A percentile compares a stretch with the other conserved stretches of the same genome.
Conservation (phyloP, 148 eudicot genomes). For the Silene latifolia region DNA sequence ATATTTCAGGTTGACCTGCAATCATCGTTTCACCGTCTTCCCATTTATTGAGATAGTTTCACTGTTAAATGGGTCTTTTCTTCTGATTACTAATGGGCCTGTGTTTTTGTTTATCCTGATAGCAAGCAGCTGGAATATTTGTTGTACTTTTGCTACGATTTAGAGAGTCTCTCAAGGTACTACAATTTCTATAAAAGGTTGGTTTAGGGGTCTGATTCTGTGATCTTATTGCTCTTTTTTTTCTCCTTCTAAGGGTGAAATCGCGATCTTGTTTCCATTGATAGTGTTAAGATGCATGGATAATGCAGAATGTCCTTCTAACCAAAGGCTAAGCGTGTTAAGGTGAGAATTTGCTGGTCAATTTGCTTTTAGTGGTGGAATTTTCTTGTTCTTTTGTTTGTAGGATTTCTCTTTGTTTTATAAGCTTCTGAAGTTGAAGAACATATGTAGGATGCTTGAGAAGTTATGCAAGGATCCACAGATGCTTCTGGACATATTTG, state of each 20-base stretch:
- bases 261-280: conserved; percentile 92
- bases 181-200: neutral
- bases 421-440: conserved; percentile 12
- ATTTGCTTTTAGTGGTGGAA: conserved; percentile 4
- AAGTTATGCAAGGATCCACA: conserved; percentile 91
- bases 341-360: conserved; percentile 41
- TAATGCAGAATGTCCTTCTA: conserved; percentile 58
- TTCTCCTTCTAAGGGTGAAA: conserved; percentile 70
- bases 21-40: conserved; percentile 8
- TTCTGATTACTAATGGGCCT: neutral
- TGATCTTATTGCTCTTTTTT: conserved; percentile 10
- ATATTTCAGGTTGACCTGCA: conserved; percentile 74
- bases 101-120: conserved; percentile 24
- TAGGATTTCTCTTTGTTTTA: conserved; percentile 14
- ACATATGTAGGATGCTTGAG: conserved; percentile 83
- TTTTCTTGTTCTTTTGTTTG: conserved; percentile 1
- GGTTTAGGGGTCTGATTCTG: conserved; percentile 1
- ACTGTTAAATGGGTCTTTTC: neutral
- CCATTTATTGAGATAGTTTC: neutral
- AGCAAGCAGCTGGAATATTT: conserved; percentile 94
- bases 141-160: conserved; percentile 76
- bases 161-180: conserved; percentile 87
- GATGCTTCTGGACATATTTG: conserved; percentile 94
- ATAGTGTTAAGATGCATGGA: conserved; percentile 79
- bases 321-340: conserved; percentile 69